Percentiles rank a stretch among this genome's conserved stretches.
Conservation (phyloP, 805 yeast species). For the Myxozyma nipponensis region DNA sequence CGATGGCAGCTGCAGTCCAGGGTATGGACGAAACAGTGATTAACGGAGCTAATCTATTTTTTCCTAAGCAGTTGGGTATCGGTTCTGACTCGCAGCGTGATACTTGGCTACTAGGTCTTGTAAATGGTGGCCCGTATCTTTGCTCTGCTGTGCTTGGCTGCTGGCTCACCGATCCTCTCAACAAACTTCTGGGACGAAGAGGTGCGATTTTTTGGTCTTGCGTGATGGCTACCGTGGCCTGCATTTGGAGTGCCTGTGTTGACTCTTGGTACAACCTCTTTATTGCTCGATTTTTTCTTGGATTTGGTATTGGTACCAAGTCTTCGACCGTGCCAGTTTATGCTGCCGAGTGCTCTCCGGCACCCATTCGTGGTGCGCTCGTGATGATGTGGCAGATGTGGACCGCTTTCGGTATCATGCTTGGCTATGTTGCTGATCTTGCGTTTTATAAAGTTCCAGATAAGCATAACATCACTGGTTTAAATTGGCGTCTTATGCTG, state of each 20-base stretch:
- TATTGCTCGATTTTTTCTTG: constrained; percentile 55
- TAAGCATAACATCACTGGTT: constrained; percentile 23
- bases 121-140: constrained; percentile 64
- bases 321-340: constrained; percentile 67
- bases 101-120: constrained; percentile 52
- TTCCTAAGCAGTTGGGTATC: constrained; percentile 47
- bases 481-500: constrained; percentile 60
- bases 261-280: constrained; percentile 59
- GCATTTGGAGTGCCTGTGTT: constrained; percentile 62
- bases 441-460: constrained; percentile 50
- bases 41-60: constrained; percentile 62
- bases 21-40: constrained; percentile 73
- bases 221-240: constrained; percentile 53
- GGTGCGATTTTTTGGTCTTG: constrained; percentile 58
- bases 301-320: constrained; percentile 63
- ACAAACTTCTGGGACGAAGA: constrained; percentile 53
- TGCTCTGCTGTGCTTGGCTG: constrained; percentile 55
- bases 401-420: constrained; percentile 70
- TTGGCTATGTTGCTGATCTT: constrained; percentile 58
- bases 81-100: constrained; percentile 36
- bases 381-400: constrained; percentile 72
- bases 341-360: constrained; percentile 60
- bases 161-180: constrained; percentile 53
- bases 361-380: constrained; percentile 57
- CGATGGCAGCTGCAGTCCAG: constrained; percentile 65